Conservation (phyloP, 768 basidiomycete species). For the Mycena leptocephala region DNA sequence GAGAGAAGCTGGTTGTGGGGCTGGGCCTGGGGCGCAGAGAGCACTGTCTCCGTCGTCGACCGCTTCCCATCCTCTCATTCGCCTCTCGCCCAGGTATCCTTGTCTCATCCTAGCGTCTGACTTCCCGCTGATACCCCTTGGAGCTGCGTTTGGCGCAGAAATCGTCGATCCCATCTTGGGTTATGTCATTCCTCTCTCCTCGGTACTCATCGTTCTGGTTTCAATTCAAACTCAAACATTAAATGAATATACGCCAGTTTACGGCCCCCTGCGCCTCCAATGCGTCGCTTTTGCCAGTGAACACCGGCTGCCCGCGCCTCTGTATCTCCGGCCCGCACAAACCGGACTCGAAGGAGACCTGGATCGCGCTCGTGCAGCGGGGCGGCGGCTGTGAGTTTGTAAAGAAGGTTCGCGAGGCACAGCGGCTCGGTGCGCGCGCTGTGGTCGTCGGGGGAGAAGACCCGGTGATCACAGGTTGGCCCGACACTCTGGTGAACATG, state of each 20-base stretch:
- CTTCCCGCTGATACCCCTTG: constrained; percentile 32
- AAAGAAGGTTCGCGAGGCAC: constrained; percentile 86
- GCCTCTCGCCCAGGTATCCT: constrained; percentile 72
- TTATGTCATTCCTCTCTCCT: constrained; percentile 80
- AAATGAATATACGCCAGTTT: constrained; percentile 48
- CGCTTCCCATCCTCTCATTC: constrained; percentile 81
- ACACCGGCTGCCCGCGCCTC: constrained; percentile 80
- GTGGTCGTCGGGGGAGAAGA: constrained; percentile 94
- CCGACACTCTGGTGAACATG: constrained; percentile 91
- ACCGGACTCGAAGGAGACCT: constrained; percentile 78
- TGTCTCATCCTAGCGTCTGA: neutral
- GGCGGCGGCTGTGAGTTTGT: constrained; percentile 85
- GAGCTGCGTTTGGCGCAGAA: constrained; percentile 85
- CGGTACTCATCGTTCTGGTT: constrained; percentile 40
- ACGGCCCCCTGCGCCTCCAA: constrained; percentile 66
- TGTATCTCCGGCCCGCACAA: constrained; percentile 70
- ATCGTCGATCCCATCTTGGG: constrained; percentile 79
- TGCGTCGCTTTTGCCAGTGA: constrained; percentile 49
- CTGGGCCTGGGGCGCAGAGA: constrained; percentile 81
- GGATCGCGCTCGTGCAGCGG: constrained; percentile 94
- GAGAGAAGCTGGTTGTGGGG: constrained; percentile 74
- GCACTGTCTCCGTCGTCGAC: constrained; percentile 84
- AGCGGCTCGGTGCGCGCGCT: constrained; percentile 84
- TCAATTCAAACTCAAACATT: neutral
- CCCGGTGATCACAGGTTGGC: constrained; percentile 74